Conservation (phyloP, 2,329 filamentous ascomycete genomes). For the Pyricularia grisea region DNA sequence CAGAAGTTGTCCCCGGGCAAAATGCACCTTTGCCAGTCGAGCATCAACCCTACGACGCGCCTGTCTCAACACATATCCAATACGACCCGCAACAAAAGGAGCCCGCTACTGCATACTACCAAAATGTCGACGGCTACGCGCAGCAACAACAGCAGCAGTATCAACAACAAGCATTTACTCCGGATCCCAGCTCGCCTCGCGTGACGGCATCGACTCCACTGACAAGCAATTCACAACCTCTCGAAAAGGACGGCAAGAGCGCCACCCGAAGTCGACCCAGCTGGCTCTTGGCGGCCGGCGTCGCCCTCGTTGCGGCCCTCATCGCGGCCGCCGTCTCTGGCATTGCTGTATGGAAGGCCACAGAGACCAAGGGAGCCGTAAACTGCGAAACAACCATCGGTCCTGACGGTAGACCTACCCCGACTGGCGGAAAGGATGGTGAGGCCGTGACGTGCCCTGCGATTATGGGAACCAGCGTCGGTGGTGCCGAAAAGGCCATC, state of each 20-base stretch:
- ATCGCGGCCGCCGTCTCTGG: constrained; percentile 7
- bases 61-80: not conserved
- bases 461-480: not conserved
- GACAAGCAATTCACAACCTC: not conserved
- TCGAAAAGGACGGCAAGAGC: not conserved
- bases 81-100: not conserved
- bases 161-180: not conserved
- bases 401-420: not conserved
- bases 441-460: not conserved
- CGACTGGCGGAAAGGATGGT: not conserved
- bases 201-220: not conserved
- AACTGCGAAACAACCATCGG: not conserved
- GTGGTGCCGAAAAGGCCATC: constrained; percentile 3
- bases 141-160: not conserved
- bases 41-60: not conserved
- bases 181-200: not conserved
- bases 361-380: not conserved
- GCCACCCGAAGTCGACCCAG: not conserved
- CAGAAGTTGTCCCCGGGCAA: not conserved
- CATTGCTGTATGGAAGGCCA: constrained; percentile 7
- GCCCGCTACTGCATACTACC: not conserved
- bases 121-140: not conserved
- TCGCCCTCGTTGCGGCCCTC: not conserved
- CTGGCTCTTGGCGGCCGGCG: not conserved
- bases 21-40: not conserved